These are phyloP conservation scores for Hordeum marinum DNA, from an alignment of 176 grass and related monocot species.

Conservation along the genomic window DNA sequence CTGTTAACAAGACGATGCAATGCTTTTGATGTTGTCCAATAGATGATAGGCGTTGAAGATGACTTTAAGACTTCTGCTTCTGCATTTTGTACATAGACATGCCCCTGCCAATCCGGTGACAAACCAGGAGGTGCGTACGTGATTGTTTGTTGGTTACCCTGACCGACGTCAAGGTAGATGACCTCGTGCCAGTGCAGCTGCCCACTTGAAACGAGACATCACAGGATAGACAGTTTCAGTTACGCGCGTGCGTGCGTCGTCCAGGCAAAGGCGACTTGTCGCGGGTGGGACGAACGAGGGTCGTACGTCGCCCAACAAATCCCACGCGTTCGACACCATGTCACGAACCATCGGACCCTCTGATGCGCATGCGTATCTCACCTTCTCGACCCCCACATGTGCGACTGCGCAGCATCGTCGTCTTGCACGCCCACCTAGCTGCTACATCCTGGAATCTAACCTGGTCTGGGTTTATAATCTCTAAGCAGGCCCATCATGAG, in stretches of 20 bases:
- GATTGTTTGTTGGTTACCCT: background rate
- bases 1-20: no score
- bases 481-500: background rate
- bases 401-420: background rate
- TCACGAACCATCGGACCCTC: background rate
- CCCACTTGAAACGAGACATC: background rate
- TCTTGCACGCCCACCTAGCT: background rate
- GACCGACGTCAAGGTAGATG: background rate
- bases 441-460: background rate
- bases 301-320: background rate
- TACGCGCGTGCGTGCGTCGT: background rate
- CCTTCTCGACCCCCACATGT: background rate
- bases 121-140: background rate
- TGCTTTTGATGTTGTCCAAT: no score
- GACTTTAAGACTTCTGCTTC: no score
- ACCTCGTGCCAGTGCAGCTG: background rate
- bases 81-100: no score
- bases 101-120: no score
- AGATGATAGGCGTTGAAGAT: no score
- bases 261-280: background rate
- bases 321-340: background rate
- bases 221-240: background rate
- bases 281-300: background rate
- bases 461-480: background rate
- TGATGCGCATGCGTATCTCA: background rate